These are phyloP conservation scores for Lanmaoa rubissima DNA, from an alignment of 768 basidiomycete genomes.

Conservation along the genomic window DNA sequence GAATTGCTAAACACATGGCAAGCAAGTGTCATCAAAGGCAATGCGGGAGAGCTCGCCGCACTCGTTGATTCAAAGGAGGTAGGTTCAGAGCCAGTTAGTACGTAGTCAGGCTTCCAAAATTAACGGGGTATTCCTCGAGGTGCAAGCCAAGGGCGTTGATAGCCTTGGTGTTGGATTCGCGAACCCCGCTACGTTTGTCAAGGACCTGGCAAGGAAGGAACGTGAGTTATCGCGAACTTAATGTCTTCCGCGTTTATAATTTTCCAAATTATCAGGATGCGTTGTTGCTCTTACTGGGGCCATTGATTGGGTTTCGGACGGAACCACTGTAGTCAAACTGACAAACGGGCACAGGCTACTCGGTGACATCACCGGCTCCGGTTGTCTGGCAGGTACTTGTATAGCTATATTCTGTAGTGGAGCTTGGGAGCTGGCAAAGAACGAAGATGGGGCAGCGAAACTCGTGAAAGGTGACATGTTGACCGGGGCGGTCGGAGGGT, in stretches of 20 bases:
- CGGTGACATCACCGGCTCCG: slow-evolving; percentile 84
- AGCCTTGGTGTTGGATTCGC: slow-evolving; percentile 75
- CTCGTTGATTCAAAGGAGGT: slow-evolving; percentile 78
- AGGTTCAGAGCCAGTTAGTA: background rate
- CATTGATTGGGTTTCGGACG: slow-evolving; percentile 84
- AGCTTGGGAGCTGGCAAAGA: slow-evolving; percentile 41
- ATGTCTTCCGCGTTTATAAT: background rate
- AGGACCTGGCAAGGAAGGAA: slow-evolving; percentile 66
- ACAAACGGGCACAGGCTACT: slow-evolving; percentile 74
- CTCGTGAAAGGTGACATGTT: slow-evolving; percentile 80
- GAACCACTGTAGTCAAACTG: slow-evolving; percentile 60
- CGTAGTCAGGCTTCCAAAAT: background rate
- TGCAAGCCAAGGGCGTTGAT: slow-evolving; percentile 80
- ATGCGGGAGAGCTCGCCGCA: slow-evolving; percentile 84
- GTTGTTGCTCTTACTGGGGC: slow-evolving; percentile 80
- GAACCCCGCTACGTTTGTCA: slow-evolving; percentile 71
- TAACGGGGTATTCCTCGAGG: slow-evolving; percentile 38
- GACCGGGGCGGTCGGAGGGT: slow-evolving; percentile 75
- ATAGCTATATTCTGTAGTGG: slow-evolving; percentile 82
- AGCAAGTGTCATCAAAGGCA: slow-evolving; percentile 91
- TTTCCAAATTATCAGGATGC: slow-evolving; percentile 49
- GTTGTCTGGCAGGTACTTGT: slow-evolving; percentile 77
- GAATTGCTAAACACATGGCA: slow-evolving; percentile 79
- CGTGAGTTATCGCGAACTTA: slow-evolving; percentile 43
- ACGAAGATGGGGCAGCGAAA: slow-evolving; percentile 32